A percentile compares a stretch with the other conserved stretches of the same genome.
These are phyloP conservation scores for Agaricus sinodeliciosus DNA, from an alignment of 768 basidiomycete genomes.

Conservation along the genomic window DNA sequence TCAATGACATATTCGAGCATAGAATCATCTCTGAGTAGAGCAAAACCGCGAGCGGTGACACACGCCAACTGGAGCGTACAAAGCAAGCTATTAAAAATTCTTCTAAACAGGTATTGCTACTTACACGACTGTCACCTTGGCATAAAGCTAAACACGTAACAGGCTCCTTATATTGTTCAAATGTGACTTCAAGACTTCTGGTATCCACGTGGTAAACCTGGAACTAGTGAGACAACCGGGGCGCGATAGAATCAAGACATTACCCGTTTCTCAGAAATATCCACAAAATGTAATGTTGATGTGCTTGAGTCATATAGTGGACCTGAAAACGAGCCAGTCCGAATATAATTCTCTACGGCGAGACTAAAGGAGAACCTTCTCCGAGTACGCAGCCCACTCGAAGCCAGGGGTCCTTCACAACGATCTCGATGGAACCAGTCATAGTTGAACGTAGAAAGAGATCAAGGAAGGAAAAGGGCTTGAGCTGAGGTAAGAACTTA, in stretches of 20 bases:
- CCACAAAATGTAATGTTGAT: constrained; percentile 58
- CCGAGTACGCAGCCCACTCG: constrained; percentile 50
- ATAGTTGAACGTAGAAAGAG: constrained; percentile 7
- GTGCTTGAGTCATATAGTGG: constrained; percentile 55
- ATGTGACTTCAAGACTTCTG: constrained; percentile 28
- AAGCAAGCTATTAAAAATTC: not conserved
- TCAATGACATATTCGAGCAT: constrained; percentile 41
- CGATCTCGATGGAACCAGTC: constrained; percentile 24
- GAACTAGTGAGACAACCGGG: constrained; percentile 1
- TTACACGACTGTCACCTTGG: constrained; percentile 37
- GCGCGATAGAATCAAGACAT: constrained; percentile 6
- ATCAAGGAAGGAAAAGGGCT: constrained; percentile 1
- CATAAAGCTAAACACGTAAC: constrained; percentile 55
- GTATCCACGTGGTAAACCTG: constrained; percentile 51
- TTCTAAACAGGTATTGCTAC: constrained; percentile 9
- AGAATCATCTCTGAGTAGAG: constrained; percentile 36
- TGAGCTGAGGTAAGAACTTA: not conserved
- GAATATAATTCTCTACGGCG: not conserved
- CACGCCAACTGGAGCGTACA: constrained; percentile 42
- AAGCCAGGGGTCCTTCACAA: constrained; percentile 41
- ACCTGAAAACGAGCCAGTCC: constrained; percentile 26
- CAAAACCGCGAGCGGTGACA: constrained; percentile 52
- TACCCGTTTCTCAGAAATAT: constrained; percentile 53
- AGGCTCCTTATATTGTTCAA: constrained; percentile 47
- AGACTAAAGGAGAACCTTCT: constrained; percentile 39